phyloP scores from a whole-genome alignment of 208 protist species.

The Perkinsela sp. region DNA sequence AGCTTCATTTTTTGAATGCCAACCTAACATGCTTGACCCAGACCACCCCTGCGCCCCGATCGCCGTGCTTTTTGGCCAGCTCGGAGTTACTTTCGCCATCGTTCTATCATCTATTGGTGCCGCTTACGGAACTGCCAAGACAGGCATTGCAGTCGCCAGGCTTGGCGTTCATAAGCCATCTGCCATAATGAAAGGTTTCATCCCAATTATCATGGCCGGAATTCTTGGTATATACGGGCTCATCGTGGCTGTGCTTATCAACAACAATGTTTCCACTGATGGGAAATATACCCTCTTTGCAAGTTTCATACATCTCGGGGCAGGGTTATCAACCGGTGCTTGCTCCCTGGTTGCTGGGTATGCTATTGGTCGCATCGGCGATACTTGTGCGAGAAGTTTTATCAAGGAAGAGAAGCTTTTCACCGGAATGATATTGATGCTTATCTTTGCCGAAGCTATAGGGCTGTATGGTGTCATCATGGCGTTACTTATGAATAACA shows the following conservation, averaged over 20 bases:
- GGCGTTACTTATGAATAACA: constrained; percentile 73
- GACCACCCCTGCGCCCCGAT: constrained; percentile 7
- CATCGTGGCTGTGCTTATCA: constrained; percentile 94
- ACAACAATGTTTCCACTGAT: constrained; percentile 61
- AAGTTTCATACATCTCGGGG: constrained; percentile 78
- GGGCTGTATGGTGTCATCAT: constrained; percentile 96
- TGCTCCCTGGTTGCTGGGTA: constrained; percentile 80
- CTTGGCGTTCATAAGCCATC: constrained; percentile 82
- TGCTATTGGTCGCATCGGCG: constrained; percentile 94
- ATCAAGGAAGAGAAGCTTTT: constrained; percentile 89
- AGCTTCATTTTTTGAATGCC: too few relatives aligned
- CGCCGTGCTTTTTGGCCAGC: constrained; percentile 35
- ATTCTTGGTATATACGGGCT: constrained; percentile 99
- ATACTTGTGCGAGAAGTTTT: constrained; percentile 66
- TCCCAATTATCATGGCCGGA: constrained; percentile 70
- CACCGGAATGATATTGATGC: constrained; percentile 97
- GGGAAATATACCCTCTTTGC: constrained; percentile 29
- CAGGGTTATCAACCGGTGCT: constrained; percentile 80
- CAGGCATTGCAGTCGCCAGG: constrained; percentile 77
- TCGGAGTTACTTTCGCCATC: constrained; percentile 30
- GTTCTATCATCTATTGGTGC: constrained; percentile 81
- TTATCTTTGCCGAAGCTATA: constrained; percentile 98
- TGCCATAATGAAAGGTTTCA: constrained; percentile 77
- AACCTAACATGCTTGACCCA: background rate
- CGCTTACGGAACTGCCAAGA: constrained; percentile 93